Base-by-base conservation (phyloP, 768 basidiomycete species). In the Myochromella boudieri region DNA sequence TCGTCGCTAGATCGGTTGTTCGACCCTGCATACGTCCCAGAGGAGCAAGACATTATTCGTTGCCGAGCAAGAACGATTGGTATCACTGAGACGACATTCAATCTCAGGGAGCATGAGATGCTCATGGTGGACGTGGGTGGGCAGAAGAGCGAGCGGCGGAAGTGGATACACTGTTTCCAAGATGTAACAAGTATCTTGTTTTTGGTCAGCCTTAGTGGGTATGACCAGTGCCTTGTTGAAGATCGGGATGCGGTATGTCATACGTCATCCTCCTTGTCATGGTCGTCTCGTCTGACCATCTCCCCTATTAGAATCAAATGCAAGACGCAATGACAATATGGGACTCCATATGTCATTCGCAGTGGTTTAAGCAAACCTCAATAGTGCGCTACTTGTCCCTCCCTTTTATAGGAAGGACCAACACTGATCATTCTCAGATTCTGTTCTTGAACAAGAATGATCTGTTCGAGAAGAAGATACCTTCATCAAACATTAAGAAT, bases 281-380 rank as follows among this genome's bases (percentile, higher is more conserved):
- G 40, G 21, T 17, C 8, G n/a, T 14, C 15, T 29, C 49, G 21
- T 54, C 32, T 37, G 3, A 32, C 39, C 10, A 26, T 26, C 12
- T 21, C 0, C 24, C n/a, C 20, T 27, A 24, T 6, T 59, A 94
- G 87, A 97, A 97, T 62, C 94, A 95, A 84, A 95, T 97, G 93
- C 90, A 95, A 72, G 94, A 97, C 54, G 91, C 94, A 1, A 88
- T 97, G 84, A 91, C 91, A n/a, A 91, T 97, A 40, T 97, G 94
- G 87, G 94, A 97, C 57, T 93, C 92, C 32, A 95, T 97, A 77
- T 95, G 92, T 68, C 92, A 97, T 64, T 95, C 92, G 8, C 92
- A 95, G 54, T 97, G 93, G 93, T 97, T 97, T 71, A 89, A 90
- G 67, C 81, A 87, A 53, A 95, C 93, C 0, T 93, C 91, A 8